Base-by-base conservation (phyloP, 768 basidiomycete species). In the Postia placenta region DNA sequence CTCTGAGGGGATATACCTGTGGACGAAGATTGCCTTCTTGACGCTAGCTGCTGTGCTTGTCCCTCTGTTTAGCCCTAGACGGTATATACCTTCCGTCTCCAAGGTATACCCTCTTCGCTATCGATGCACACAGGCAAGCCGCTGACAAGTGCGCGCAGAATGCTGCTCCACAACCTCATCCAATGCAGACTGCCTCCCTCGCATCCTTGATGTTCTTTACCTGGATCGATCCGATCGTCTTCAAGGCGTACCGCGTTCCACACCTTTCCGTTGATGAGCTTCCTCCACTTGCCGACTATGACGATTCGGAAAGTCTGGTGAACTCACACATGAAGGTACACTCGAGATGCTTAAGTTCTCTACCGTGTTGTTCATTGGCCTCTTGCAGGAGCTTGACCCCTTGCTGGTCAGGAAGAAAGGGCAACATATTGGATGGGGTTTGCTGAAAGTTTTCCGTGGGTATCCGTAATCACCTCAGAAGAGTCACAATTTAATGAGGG, bases 21-120 rank as follows among this genome's bases (percentile, higher is more conserved):
- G 83, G 83, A 62, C 64, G 3, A 75, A 81, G 57, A 49, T 81
- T 4, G 58, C 52, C n/a, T 43, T 78, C 11, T 67, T 85, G 12
- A 53, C 69, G 6, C 25, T 76, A 5, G 74, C 68, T 7, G 72
- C 70, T 11, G 62, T 77, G 2, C 45, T 76, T 11, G 64, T 85
- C 25, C 84, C 85, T 25, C 62, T 83, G 14, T 50, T 78, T 37
- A 67, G 73, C 37, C 84, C 84, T 4, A 66, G 79, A 11, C 69
- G 68, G 37, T 85, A 85, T 60, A 61, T 74, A 2, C 81, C 83
- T 4, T 66, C 78, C 20, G 75, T 85, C 55, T 74, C 78, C 2
- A 68, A 72, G 61, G 78, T 76, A 58, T 6, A 55, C 25, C 7
- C 17, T 25, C 59, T 61, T 7, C 24, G 7, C 4, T 15, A 30